Percentiles rank a stretch among this genome's conserved stretches.
Evolutionary conservation across 1,284 basidiomycete species (phyloP).

Genomic region (Trametes pubescens): DNA sequence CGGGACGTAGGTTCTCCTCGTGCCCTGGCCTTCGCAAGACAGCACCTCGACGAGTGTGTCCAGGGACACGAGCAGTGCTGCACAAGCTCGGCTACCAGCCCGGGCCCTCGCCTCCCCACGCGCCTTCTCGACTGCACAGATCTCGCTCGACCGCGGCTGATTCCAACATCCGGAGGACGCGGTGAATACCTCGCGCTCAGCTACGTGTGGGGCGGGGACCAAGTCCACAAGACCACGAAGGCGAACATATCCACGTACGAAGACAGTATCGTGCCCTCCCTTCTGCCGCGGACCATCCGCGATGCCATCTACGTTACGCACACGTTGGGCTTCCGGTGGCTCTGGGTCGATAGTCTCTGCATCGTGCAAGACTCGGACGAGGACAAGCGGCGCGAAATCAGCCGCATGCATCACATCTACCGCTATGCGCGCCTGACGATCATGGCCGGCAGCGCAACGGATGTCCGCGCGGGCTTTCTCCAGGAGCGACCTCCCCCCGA

Average conservation of each 20-base stretch:
- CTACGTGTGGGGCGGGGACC: constrained; percentile 26
- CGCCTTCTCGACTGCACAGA: constrained; percentile 22
- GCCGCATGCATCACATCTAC: constrained; percentile 10
- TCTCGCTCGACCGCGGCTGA: constrained; percentile 2
- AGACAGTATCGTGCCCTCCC: neutral
- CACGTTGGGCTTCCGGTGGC: neutral
- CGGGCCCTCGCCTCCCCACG: constrained; percentile 7
- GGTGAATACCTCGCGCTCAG: constrained; percentile 22
- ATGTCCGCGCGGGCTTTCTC: constrained; percentile 3
- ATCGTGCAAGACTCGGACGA: constrained; percentile 16
- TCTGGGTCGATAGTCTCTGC: constrained; percentile 15
- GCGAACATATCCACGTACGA: constrained; percentile 3
- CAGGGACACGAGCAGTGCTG: neutral
- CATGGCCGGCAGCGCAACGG: neutral
- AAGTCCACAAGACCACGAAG: constrained; percentile 14
- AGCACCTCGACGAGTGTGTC: neutral
- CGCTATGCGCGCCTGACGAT: constrained; percentile 11
- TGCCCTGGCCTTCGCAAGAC: neutral
- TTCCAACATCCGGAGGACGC: neutral
- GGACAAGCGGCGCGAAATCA: constrained; percentile 12
- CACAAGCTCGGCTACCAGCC: neutral
- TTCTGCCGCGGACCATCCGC: constrained; percentile 9
- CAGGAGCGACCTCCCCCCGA: neutral
- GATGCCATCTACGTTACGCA: constrained; percentile 13
- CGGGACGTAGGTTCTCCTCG: constrained; percentile 1